Evolutionary conservation across 257 asterid genomes (phyloP).

Genomic region (Ligustrum vulgare): DNA sequence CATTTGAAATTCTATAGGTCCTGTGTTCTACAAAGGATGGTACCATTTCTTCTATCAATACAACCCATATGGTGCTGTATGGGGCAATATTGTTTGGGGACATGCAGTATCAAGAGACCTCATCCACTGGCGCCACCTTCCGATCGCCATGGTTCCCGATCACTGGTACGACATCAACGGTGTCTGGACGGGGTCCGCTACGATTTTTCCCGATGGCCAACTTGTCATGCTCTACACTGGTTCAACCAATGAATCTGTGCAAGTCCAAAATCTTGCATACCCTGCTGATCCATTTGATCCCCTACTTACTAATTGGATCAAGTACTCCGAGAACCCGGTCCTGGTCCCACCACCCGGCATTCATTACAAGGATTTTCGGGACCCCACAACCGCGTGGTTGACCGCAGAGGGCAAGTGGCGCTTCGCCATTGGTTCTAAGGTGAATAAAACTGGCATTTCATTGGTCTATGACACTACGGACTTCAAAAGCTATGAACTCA

Average conservation of each 20-base stretch:
- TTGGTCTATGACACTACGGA: constrained; percentile 73
- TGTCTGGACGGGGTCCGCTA: constrained; percentile 94
- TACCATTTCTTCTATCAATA: constrained; percentile 90
- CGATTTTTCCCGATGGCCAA: constrained; percentile 53
- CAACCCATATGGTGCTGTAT: constrained; percentile 69
- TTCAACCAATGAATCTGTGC: constrained; percentile 60
- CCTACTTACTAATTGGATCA: constrained; percentile 59
- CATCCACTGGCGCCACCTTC: constrained; percentile 79
- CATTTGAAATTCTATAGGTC: constrained; percentile 39
- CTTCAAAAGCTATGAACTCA: constrained; percentile 46
- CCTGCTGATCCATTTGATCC: constrained; percentile 74
- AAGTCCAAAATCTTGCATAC: constrained; percentile 70
- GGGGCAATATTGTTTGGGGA: constrained; percentile 95
- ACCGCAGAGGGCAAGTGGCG: constrained; percentile 72
- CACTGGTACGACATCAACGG: constrained; percentile 79
- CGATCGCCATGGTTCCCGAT: constrained; percentile 66
- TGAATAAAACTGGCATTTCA: constrained; percentile 68
- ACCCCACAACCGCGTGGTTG: constrained; percentile 85
- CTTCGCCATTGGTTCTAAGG: constrained; percentile 63
- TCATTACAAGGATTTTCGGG: constrained; percentile 60
- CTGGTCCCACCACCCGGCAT: constrained; percentile 71
- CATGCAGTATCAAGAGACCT: constrained; percentile 80
- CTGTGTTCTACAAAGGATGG: constrained; percentile 75
- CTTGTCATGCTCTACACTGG: constrained; percentile 80
- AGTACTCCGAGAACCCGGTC: constrained; percentile 69